Percentiles rank a stretch among this genome's conserved stretches.
phyloP scores from a whole-genome alignment of 176 grass and related monocot genomes.

The Oryza longistaminata region DNA sequence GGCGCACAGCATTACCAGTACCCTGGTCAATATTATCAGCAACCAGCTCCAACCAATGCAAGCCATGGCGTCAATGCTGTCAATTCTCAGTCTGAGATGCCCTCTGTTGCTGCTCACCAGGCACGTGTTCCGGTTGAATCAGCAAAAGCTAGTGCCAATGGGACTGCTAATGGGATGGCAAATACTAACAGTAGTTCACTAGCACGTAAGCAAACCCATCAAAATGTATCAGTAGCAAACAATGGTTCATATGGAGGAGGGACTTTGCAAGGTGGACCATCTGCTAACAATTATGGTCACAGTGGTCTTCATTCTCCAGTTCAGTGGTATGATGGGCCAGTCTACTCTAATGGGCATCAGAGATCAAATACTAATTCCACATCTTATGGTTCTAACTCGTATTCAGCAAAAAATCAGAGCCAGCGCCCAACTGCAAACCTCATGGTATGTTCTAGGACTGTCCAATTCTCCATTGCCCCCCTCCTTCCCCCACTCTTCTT shows the following conservation, averaged over 20 bases:
- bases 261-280: slow-evolving; percentile 51
- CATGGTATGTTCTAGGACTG: slow-evolving; percentile 53
- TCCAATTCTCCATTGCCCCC: slow-evolving; percentile 2
- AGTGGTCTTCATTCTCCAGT: slow-evolving; percentile 56
- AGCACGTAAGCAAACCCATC: slow-evolving; percentile 53
- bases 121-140: slow-evolving; percentile 43
- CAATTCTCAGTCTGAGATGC: slow-evolving; percentile 52
- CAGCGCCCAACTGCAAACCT: slow-evolving; percentile 58
- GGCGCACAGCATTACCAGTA: slow-evolving; percentile 85
- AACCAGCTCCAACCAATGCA: slow-evolving; percentile 47
- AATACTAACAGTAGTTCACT: slow-evolving; percentile 41
- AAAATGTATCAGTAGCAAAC: slow-evolving; percentile 48
- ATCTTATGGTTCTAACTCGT: slow-evolving; percentile 55
- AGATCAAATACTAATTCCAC: slow-evolving; percentile 56
- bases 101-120: slow-evolving; percentile 55
- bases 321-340: slow-evolving; percentile 68
- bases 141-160: slow-evolving; percentile 43
- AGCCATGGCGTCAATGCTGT: slow-evolving; percentile 46
- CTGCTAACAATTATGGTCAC: slow-evolving; percentile 57
- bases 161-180: slow-evolving; percentile 50
- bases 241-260: slow-evolving; percentile 59
- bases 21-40: slow-evolving; percentile 66
- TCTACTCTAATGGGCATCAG: slow-evolving; percentile 72
- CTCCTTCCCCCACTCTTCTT: neutral
- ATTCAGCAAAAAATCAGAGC: slow-evolving; percentile 60